Base-by-base conservation (phyloP, 371 early-diverging fungal species). In the Circinella minor region DNA sequence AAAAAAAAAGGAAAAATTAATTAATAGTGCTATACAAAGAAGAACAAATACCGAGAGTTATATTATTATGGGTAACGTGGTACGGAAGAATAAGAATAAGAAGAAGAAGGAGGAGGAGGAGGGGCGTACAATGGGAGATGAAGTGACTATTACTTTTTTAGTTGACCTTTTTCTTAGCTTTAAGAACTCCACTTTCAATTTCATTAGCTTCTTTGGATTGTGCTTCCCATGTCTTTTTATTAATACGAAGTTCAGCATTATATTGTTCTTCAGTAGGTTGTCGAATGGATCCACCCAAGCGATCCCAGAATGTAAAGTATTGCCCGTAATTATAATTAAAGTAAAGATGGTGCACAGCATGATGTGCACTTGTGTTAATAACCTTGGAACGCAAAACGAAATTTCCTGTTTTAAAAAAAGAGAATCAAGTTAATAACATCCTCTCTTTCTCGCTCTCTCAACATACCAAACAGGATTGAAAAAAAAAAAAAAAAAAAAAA, bases 281-380 rank as follows among this genome's bases (percentile, higher is more conserved):
- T 66, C 92, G 88, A 67, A 92, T 90, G 47, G 93, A 88, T 34
- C 84, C 85, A 69, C 92, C 92, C 46, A 93, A 34, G 51, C 89
- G 88, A 76, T 94, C 95, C 91, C 93, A 94, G 55, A 94, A 77
- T 4, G 97, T 97, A 60, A 95, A 94, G 80, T 96, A 98, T 81
- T 98, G 98, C 4, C 98, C 98, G 73, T 95, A 98, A 86, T 98
- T 98, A 87, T 95, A 97, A 88, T 97, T 97, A 81, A 98, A 98
- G 81, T 98, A 95, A 62, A 95, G 79, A 71, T 98, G 98, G 73
- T 98, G 98, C 39, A 98, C 90, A n/a, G 95, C 91, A 78, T 98
- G 98, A 74, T 98, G 97, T 14, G 98, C 97, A n/a, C 95, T 93
- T 14, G 94, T 91, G 75, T 97, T 96, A 69, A 95, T 85, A 39